Base-by-base conservation (phyloP, 2,329 filamentous ascomycete species). In the Fusarium albidum region DNA sequence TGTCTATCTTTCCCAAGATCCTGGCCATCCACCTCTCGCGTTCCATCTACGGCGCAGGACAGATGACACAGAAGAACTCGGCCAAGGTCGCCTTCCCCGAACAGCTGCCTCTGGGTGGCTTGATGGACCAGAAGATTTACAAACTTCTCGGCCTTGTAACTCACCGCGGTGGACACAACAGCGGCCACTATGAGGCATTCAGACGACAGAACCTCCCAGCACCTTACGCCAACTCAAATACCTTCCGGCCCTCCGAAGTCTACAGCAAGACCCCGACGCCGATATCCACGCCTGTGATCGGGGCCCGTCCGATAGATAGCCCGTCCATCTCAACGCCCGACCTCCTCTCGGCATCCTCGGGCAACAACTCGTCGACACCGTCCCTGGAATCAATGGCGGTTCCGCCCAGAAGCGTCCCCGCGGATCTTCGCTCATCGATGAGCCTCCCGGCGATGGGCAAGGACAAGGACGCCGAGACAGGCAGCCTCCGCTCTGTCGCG, bases 121-220 rank as follows among this genome's bases (percentile, higher is more conserved):
- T 98, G 18, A 75, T 95, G 35, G 83, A 89, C 50, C 87, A 89
- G 67, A 89, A 87, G 59, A 89, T 84, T 69, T 99, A 97, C 74
- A 91, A 88, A 66, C 80, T 99, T 6, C 82, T 96, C 1, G 92
- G 89, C 11, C 85, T 96, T 29, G 92, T 99, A 29, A 96, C 91
- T 17, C 95, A 99, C 71, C 96, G 96, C 68, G 95, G 95, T 31
- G 96, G 91, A 57, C 95, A 99, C 71, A 89, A 96, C 69, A 96
- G 92, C 66, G 95, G 95, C 1, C 95, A 99, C 70, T 99, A 99
- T 75, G 95, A 99, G 72, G 94, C 92, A 1, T 98, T 98, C 73
- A 84, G 95, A 28, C 85, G 95, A 31, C 95, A 98, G 73, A 89
- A 91, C 52, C 76, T 91, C 9, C 85, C 88, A 43, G 78, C 89